Conservation (phyloP, 208 protist genomes). For the Trypanosoma conorhini region DNA sequence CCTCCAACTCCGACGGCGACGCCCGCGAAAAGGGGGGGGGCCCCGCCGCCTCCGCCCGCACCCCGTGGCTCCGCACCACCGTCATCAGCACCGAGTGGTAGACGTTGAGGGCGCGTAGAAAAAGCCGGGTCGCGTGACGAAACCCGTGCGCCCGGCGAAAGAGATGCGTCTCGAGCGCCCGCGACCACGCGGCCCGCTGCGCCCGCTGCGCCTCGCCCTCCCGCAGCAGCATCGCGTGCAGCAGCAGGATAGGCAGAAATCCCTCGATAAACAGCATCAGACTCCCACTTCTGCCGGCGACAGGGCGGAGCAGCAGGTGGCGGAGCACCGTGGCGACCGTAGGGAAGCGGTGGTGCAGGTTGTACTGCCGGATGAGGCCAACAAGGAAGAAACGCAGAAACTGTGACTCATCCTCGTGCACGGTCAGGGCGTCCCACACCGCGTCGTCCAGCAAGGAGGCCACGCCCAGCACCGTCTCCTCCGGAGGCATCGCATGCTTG, state of each 20-base stretch:
- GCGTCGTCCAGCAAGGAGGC: conserved; percentile 23
- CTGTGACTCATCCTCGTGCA: conserved; percentile 32
- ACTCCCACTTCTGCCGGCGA: conserved; percentile 2
- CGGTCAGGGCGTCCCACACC: conserved; percentile 43
- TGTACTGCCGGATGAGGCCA: conserved; percentile 44
- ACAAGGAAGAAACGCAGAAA: conserved; percentile 63
- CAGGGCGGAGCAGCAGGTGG: conserved; percentile 10
- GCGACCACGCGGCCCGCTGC: conserved; percentile 41
- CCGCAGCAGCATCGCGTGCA: conserved; percentile 52
- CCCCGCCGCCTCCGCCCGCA: background rate
- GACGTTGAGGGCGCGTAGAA: conserved; percentile 45
- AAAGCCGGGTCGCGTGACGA: conserved; percentile 32
- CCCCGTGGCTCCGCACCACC: conserved; percentile 41
- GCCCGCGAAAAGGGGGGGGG: background rate
- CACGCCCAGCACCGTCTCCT: background rate
- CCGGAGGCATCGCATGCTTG: background rate
- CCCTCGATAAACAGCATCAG: conserved; percentile 30
- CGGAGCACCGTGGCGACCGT: conserved; percentile 23
- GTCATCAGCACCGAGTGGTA: conserved; percentile 40
- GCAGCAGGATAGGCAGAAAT: conserved; percentile 49
- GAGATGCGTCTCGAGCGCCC: conserved; percentile 33
- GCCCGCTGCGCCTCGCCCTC: conserved; percentile 48
- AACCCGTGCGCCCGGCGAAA: conserved; percentile 28
- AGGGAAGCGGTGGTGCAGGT: conserved; percentile 31
- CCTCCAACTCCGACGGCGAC: background rate